Base-by-base conservation (phyloP, 768 basidiomycete species). In the Obba rivulosa region DNA sequence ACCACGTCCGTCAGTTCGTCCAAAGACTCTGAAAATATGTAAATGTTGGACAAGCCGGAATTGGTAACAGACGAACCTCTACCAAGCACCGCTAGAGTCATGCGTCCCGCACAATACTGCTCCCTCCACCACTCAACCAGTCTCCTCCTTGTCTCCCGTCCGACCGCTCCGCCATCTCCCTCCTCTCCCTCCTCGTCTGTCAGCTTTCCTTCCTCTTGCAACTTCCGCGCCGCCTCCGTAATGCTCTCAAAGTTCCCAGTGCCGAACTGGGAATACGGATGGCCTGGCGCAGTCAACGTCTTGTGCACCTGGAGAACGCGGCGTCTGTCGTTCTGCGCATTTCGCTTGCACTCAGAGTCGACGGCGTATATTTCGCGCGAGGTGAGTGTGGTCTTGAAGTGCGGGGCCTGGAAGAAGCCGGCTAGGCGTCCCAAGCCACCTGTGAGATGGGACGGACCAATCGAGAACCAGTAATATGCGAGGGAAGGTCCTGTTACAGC, bases 311-410 rank as follows among this genome's bases (percentile, higher is more conserved):
- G 78, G 61, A 70, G 70, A 43, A 74, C 56, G 8, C 79, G 63
- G 62, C 76, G 71, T 20, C 60, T 61, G 57, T 79, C 75, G 34
- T 66, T 68, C 56, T 76, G 76, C 13, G 74, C 55, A 57, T 80
- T 81, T 58, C 76, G 72, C 58, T 75, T 75, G 64, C 75, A 73
- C 60, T 81, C 79, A 8, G 72, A 73, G 56, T 81, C 73, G 31
- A 81, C 78, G 7, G 79, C 79, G 41, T 77, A 68, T 56, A 78
- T 66, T 60, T 81, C 79, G 18, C 74, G 65, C 43, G 69, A 62
- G 11, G 72, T 71, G 50, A 74, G 69, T 35, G 63, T 67, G 1
- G 65, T 50, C 11, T 61, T 58, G 66, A 81, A 80, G 8, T 78
- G 62, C 1, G 79, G 79, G 10, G 73, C 67, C 42, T 67, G 68